Evolutionary conservation across 73 alveolate genomes (phyloP).

Genomic region (Tetrahymena borealis): DNA sequence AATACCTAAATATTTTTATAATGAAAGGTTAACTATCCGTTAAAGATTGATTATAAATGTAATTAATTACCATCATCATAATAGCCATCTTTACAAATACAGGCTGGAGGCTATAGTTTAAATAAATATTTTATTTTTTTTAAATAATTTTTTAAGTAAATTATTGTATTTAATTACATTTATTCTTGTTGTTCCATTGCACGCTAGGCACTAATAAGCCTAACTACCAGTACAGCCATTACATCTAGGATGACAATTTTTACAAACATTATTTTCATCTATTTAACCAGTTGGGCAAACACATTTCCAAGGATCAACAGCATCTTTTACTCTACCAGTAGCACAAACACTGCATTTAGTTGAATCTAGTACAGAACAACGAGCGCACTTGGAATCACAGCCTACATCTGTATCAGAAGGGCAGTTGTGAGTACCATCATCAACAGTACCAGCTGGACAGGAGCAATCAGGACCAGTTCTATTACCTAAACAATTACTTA

Average conservation of each 20-base stretch:
- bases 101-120: background rate
- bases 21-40: background rate
- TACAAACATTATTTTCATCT: background rate
- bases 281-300: background rate
- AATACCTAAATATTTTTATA: background rate
- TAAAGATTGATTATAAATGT: background rate
- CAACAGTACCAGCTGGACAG: background rate
- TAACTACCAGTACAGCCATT: background rate
- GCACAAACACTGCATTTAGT: background rate
- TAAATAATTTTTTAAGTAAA: background rate
- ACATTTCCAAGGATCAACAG: background rate
- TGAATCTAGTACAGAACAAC: background rate
- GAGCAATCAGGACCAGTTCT: background rate
- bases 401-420: background rate
- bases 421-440: background rate
- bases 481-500: background rate
- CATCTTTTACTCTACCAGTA: background rate
- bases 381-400: background rate
- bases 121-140: background rate
- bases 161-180: background rate
- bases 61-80: background rate
- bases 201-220: background rate
- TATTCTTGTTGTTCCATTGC: background rate
- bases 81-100: background rate
- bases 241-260: background rate